Percentiles rank a stretch among this genome's conserved stretches.
Conservation (phyloP, 2,329 filamentous ascomycete species). For the Penicillium occitanis region DNA sequence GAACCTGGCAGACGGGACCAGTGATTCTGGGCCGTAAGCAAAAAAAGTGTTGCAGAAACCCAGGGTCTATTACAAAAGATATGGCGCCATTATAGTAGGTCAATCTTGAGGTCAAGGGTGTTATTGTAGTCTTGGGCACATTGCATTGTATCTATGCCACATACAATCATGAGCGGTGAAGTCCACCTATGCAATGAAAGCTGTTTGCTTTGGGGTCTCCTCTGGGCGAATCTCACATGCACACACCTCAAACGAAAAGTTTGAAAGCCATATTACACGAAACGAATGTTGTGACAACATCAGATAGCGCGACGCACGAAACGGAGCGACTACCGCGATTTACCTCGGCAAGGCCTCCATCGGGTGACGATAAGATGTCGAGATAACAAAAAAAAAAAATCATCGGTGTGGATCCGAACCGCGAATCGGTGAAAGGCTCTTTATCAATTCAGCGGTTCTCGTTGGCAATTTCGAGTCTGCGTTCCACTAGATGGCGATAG, state of each 20-base stretch:
- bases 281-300: background rate
- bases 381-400: background rate
- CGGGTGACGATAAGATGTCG: background rate
- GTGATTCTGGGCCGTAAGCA: background rate
- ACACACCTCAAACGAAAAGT: background rate
- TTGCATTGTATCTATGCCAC: background rate
- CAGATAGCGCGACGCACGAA: background rate
- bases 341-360: conserved; percentile 13
- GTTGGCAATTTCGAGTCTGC: background rate
- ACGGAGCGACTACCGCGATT: conserved; percentile 3
- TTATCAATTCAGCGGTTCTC: conserved; percentile 2
- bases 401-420: background rate
- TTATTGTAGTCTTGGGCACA: background rate
- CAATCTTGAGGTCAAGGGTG: background rate
- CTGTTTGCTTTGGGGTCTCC: background rate
- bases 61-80: conserved; percentile 50
- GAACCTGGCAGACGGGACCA: background rate
- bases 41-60: background rate
- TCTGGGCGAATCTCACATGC: background rate
- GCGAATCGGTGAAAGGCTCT: conserved; percentile 9
- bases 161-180: background rate
- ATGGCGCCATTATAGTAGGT: background rate
- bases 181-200: background rate
- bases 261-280: background rate
- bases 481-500: background rate